A percentile compares a stretch with the other conserved stretches of the same genome.
Evolutionary conservation across 352 stramenopile species (phyloP).

Genomic region (Aphanomyces euteiches): DNA sequence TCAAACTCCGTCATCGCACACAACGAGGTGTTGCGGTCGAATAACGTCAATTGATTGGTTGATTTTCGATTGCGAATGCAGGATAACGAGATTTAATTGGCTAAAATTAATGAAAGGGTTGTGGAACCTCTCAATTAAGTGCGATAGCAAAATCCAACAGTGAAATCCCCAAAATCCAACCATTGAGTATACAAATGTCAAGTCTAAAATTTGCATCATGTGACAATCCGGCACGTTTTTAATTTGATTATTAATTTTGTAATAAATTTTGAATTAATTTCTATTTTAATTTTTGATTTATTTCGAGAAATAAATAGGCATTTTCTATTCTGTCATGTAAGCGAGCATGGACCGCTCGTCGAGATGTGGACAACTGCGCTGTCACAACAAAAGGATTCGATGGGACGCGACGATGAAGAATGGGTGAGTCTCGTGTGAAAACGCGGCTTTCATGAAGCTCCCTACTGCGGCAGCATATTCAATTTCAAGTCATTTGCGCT

Average conservation of each 20-base stretch:
- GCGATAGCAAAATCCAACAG: neutral
- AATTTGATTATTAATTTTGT: conserved; percentile 1
- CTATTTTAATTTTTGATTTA: neutral
- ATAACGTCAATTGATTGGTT: neutral
- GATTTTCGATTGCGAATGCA: neutral
- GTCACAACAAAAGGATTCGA: no score
- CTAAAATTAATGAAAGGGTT: neutral
- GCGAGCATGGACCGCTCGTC: neutral
- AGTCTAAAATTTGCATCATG: neutral
- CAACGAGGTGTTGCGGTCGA: neutral
- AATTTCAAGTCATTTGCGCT: no score
- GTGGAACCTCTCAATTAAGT: neutral
- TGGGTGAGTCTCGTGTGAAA: no score
- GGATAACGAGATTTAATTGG: conserved; percentile 8
- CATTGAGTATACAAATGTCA: no score
- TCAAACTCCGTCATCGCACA: conserved; percentile 8
- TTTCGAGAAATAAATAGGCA: neutral
- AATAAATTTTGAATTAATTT: neutral
- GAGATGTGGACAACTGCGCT: no score
- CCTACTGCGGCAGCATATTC: no score
- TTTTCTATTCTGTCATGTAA: neutral
- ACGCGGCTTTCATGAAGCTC: no score
- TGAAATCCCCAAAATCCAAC: no score
- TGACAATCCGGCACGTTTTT: conserved; percentile 3
- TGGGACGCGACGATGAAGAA: no score